Percentiles rank a stretch among this genome's conserved stretches.
Evolutionary conservation across 371 early-diverging fungal species (phyloP).

Genomic region (Mortierella sp.): DNA sequence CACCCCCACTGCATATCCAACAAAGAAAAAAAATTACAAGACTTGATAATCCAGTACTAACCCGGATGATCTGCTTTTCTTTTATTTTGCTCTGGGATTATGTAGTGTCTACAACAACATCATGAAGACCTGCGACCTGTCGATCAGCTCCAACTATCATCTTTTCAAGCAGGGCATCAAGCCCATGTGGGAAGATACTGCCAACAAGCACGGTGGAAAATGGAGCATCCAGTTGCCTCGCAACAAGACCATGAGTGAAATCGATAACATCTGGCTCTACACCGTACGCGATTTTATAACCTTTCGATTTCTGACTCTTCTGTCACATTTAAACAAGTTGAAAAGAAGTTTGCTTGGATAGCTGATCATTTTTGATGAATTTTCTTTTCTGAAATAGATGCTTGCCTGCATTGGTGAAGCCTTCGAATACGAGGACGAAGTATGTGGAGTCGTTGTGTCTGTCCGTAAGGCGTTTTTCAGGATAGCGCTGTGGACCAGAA

Average conservation of each 20-base stretch:
- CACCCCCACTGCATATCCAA: no score
- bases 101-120: constrained; percentile 90
- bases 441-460: constrained; percentile 93
- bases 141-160: constrained; percentile 92
- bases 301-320: no score
- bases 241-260: constrained; percentile 75
- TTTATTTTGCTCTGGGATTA: not conserved
- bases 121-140: constrained; percentile 82
- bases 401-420: constrained; percentile 94
- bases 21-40: no score
- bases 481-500: constrained; percentile 92
- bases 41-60: constrained; percentile 37
- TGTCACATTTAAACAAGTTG: no score
- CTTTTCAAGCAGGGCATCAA: constrained; percentile 96
- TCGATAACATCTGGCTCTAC: constrained; percentile 89
- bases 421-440: constrained; percentile 82
- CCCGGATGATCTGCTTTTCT: not conserved
- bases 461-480: constrained; percentile 86
- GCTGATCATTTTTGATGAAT: not conserved
- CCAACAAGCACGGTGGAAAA: constrained; percentile 96
- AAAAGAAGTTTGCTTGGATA: no score
- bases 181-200: constrained; percentile 99
- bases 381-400: constrained; percentile 60
- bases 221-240: constrained; percentile 90
- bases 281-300: constrained; percentile 65